phyloP scores from a whole-genome alignment of 2,329 filamentous ascomycete genomes.

The Thyridium curvatum region DNA sequence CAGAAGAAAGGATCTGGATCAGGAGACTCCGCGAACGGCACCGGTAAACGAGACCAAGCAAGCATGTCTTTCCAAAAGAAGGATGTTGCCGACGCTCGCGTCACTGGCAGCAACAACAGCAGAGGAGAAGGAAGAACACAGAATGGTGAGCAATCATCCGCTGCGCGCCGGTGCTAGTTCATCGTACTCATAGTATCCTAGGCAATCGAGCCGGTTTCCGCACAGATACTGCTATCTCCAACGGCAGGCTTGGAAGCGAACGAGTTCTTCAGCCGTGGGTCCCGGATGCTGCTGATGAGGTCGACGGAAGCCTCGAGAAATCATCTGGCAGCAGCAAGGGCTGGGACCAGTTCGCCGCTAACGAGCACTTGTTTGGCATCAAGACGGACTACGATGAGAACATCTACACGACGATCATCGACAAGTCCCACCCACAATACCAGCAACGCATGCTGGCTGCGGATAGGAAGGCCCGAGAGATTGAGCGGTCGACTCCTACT shows the following conservation, averaged over 20 bases:
- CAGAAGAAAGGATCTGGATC: slow-evolving; percentile 22
- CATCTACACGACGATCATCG: slow-evolving; percentile 86
- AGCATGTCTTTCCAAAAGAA: slow-evolving; percentile 26
- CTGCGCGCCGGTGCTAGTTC: neutral
- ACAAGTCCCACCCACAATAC: slow-evolving; percentile 78
- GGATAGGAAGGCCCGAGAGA: slow-evolving; percentile 81
- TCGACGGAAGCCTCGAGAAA: slow-evolving; percentile 68
- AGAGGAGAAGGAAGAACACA: slow-evolving; percentile 28
- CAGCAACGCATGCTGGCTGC: slow-evolving; percentile 71
- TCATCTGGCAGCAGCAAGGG: slow-evolving; percentile 29
- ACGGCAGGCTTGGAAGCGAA: slow-evolving; percentile 61
- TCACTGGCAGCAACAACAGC: slow-evolving; percentile 14
- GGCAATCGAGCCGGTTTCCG: slow-evolving; percentile 66
- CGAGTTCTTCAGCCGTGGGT: slow-evolving; percentile 79
- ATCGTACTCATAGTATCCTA: slow-evolving; percentile 23
- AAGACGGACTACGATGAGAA: slow-evolving; percentile 91
- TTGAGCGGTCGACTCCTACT: slow-evolving; percentile 66
- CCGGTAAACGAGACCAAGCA: slow-evolving; percentile 18
- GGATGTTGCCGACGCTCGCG: slow-evolving; percentile 19
- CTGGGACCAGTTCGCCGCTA: slow-evolving; percentile 95
- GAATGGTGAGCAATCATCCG: slow-evolving; percentile 26
- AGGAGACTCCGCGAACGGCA: slow-evolving; percentile 20
- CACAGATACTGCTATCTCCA: slow-evolving; percentile 85
- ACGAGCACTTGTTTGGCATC: slow-evolving; percentile 80
- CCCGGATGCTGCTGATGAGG: slow-evolving; percentile 54